These are phyloP conservation scores for Lentinus tigrinus DNA, from an alignment of 768 basidiomycete genomes.

Conservation along the genomic window DNA sequence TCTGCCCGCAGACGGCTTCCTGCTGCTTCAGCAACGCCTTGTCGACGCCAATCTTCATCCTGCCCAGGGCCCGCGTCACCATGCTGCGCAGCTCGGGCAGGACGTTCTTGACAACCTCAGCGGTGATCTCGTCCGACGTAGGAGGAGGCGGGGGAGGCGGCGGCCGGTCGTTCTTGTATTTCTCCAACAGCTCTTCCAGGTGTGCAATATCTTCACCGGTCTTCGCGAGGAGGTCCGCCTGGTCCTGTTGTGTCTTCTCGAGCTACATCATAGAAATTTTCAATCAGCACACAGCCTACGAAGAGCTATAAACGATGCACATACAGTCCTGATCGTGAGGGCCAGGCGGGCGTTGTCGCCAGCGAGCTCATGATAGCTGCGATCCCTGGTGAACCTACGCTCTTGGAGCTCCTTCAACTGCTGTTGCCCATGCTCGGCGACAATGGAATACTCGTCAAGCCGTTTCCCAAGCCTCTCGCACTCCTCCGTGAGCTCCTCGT, in stretches of 20 bases:
- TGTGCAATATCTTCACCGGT: neutral
- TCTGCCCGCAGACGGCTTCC: conserved; percentile 5
- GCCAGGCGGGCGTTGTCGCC: conserved; percentile 4
- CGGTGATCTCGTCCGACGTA: conserved; percentile 5
- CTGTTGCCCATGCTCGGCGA: neutral
- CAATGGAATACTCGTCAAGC: neutral
- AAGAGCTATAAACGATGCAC: neutral
- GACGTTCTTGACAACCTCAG: neutral
- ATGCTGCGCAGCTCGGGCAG: neutral
- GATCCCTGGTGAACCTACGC: neutral
- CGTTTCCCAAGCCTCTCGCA: neutral
- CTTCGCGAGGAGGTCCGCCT: neutral
- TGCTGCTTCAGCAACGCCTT: conserved; percentile 2
- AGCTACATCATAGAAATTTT: neutral
- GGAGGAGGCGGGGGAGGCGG: conserved; percentile 1
- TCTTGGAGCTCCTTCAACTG: conserved; percentile 3
- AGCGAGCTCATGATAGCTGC: conserved; percentile 7
- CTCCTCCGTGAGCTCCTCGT: conserved; percentile 7
- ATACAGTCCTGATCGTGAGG: neutral
- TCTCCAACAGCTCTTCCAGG: neutral
- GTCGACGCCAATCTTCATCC: conserved; percentile 7
- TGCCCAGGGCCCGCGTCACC: neutral
- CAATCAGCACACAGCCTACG: neutral
- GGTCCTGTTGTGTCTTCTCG: neutral
- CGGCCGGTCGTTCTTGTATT: neutral